Evolutionary conservation across 2,329 filamentous ascomycete species (phyloP), one percentile per base, ranked within the genome.

Genomic region (Neofusicoccum laricinum): DNA sequence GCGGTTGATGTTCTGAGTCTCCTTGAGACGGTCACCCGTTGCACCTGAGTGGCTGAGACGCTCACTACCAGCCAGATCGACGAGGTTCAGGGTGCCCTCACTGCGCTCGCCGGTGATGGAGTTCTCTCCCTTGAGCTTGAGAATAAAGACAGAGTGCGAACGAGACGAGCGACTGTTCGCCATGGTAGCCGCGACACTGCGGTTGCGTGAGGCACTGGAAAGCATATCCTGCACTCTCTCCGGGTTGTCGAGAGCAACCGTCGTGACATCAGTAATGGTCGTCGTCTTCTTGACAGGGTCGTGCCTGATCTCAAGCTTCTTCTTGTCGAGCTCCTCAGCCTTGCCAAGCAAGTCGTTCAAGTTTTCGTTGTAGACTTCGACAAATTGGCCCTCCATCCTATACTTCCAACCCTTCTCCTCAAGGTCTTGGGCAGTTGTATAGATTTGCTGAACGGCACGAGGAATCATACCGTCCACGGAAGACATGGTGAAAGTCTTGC

Each of bases 321-420:
- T 92, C 79, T 90, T 92, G 67, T 89, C 87, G 58, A 92, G 84
- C 19, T 89, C 84, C 63, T 90, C 88, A 0, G 89, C 86, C 63
- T 84, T 86, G 12, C 89, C 88, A 3, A 99, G 85, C 14, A 99
- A 80, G 75, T 99, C 95, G 74, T 97, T 93, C 67, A 99, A 84
- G 67, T 96, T 95, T 75, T 99, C 95, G 68, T 99, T 98, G 85
- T 99, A 99, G 5, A 99, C 95, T 74, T 99, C 95, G 14, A 98
- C 88, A 72, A 99, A 99, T 64, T 89, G 93, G 6, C 95, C 95
- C 74, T 96, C 91, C 87, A 99, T 96, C 0, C 85, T 90, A 78
- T 99, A 99, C 45, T 85, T 86, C 95, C 95, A 99, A 25, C 93
- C 95, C 75, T 97, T 96, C 69, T 93, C 91, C 75, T 90, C 88